A percentile compares a stretch with the other conserved stretches of the same genome.
These are phyloP conservation scores for Taphrina confusa DNA, from an alignment of 1,139 yeast species.

Conservation along the genomic window DNA sequence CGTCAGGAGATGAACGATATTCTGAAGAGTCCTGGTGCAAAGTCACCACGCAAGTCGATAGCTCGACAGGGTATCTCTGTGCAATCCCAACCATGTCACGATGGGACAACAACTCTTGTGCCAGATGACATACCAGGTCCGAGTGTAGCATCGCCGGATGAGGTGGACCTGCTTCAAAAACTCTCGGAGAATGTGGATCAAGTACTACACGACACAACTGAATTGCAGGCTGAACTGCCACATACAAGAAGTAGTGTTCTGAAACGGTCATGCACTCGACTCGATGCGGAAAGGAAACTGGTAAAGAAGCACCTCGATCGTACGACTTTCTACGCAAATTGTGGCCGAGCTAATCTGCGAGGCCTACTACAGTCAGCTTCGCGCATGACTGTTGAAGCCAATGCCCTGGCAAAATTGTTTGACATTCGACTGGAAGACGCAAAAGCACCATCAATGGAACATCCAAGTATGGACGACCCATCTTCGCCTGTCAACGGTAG, in stretches of 20 bases:
- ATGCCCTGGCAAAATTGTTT: constrained; percentile 3
- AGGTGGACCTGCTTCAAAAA: neutral
- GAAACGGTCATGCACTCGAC: no score
- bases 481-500: no score
- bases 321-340: no score
- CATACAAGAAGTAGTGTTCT: no score
- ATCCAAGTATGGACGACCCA: no score
- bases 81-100: neutral
- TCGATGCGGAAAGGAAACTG: no score
- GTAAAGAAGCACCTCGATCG: no score
- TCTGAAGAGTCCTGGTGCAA: neutral
- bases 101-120: neutral
- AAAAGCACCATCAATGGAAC: no score
- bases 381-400: neutral
- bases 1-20: neutral
- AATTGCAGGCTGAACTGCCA: no score
- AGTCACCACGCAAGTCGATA: neutral
- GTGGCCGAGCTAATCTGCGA: neutral
- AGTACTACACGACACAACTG: neutral
- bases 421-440: no score
- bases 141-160: neutral
- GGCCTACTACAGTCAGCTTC: neutral
- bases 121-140: neutral
- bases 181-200: neutral
- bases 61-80: neutral